These are phyloP conservation scores for Hamamelis virginiana DNA, from an alignment of 164 flowering plant species.

Conservation along the genomic window DNA sequence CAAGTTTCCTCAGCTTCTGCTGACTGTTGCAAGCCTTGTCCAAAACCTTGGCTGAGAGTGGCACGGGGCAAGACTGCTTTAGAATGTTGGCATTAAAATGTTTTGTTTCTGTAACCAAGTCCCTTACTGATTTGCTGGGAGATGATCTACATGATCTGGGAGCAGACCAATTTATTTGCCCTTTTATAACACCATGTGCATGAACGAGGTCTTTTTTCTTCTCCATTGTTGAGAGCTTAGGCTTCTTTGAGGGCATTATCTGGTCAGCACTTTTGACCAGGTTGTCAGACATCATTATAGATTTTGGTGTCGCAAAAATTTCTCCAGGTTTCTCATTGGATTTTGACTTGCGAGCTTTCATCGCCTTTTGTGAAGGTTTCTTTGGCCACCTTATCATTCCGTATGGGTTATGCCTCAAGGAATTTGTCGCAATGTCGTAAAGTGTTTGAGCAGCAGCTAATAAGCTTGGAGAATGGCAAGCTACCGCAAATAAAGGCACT, in stretches of 20 bases:
- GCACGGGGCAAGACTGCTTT: slow-evolving; percentile 38
- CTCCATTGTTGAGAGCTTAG: slow-evolving; percentile 34
- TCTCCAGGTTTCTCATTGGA: slow-evolving; percentile 35
- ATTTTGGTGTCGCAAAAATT: slow-evolving; percentile 15
- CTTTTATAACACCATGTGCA: slow-evolving; percentile 30
- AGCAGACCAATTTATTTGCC: slow-evolving; percentile 41
- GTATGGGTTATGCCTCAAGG: slow-evolving; percentile 26
- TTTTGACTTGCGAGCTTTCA: slow-evolving; percentile 55
- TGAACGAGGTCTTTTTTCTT: slow-evolving; percentile 28
- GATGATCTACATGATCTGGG: slow-evolving; percentile 60
- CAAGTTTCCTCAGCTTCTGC: slow-evolving; percentile 43
- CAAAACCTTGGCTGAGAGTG: slow-evolving; percentile 33
- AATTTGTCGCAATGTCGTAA: slow-evolving; percentile 41
- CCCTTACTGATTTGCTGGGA: slow-evolving; percentile 41
- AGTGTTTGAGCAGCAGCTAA: slow-evolving; percentile 79
- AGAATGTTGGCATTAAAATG: slow-evolving; percentile 21
- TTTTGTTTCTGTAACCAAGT: slow-evolving; percentile 30
- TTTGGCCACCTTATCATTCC: slow-evolving; percentile 47
- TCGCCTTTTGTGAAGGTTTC: slow-evolving; percentile 51
- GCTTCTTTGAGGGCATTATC: slow-evolving; percentile 44
- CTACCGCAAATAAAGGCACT: slow-evolving; percentile 28
- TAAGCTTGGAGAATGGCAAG: slow-evolving; percentile 37
- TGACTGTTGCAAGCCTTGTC: slow-evolving; percentile 40
- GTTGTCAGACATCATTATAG: slow-evolving; percentile 16
- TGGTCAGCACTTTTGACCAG: slow-evolving; percentile 18